phyloP scores from a whole-genome alignment of 1,284 basidiomycete species.

The Sporisorium exsertum region DNA sequence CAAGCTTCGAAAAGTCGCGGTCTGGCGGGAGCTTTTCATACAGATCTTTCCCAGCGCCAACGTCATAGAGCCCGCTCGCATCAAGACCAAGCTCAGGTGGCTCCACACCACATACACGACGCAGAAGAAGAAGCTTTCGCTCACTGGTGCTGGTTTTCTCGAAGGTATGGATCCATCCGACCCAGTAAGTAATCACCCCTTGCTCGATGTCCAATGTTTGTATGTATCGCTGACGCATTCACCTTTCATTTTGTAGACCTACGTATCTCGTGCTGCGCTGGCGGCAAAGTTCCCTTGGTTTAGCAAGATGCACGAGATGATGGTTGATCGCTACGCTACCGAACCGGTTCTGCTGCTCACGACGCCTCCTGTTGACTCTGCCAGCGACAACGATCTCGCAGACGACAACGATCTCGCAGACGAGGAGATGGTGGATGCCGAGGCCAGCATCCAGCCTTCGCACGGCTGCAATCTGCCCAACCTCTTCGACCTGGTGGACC shows the following conservation, averaged over 20 bases:
- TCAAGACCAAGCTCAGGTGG: neutral
- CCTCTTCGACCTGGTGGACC: too few species aligned
- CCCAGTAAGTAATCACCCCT: slow-evolving; percentile 1
- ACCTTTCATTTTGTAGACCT: neutral
- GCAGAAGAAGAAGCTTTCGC: slow-evolving; percentile 3
- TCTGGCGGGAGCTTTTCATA: neutral
- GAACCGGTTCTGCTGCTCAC: neutral
- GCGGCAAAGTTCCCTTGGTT: neutral
- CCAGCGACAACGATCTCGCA: neutral
- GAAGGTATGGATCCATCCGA: neutral
- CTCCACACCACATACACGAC: neutral
- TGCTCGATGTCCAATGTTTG: neutral
- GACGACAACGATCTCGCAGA: neutral
- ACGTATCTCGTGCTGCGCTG: neutral
- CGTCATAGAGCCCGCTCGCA: neutral
- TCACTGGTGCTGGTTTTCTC: neutral
- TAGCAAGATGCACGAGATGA: slow-evolving; percentile 1
- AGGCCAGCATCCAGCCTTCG: too few species aligned
- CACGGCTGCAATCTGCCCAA: too few species aligned
- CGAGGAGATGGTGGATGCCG: too few species aligned
- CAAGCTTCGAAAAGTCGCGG: neutral
- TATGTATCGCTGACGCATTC: neutral
- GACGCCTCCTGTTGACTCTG: neutral
- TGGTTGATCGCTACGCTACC: neutral
- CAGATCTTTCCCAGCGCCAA: neutral